phyloP scores from a whole-genome alignment of 495 filamentous ascomycete species.

The Podospora conica region DNA sequence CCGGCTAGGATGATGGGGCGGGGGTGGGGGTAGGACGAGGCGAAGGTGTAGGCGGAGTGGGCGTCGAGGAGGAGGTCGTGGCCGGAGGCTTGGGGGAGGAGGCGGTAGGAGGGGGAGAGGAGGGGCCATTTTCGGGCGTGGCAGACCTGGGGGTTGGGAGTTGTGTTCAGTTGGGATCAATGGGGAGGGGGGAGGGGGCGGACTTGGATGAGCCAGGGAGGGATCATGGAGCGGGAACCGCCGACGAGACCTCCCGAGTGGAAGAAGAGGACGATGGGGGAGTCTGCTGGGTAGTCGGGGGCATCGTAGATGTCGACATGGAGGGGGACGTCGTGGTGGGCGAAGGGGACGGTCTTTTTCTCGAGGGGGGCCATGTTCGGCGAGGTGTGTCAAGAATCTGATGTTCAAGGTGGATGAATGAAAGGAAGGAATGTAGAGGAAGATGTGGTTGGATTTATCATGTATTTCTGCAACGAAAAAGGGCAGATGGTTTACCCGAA shows the following conservation, averaged over 20 bases:
- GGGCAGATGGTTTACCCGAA: neutral
- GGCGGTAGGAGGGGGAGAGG: constrained; percentile 20
- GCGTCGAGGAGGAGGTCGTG: constrained; percentile 16
- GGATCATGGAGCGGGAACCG: constrained; percentile 14
- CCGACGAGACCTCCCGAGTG: constrained; percentile 20
- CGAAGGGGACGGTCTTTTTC: constrained; percentile 8
- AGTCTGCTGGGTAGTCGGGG: constrained; percentile 5
- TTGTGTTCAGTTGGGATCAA: constrained; percentile 19
- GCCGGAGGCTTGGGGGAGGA: constrained; percentile 17
- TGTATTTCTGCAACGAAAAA: neutral
- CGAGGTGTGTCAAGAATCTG: neutral
- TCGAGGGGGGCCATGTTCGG: neutral
- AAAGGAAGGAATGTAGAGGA: too few relatives aligned
- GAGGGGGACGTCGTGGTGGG: constrained; percentile 17
- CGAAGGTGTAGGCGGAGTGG: constrained; percentile 18
- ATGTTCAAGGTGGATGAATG: neutral
- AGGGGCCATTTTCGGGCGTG: constrained; percentile 20
- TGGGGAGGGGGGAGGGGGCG: neutral
- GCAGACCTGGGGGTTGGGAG: constrained; percentile 14
- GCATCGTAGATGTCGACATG: constrained; percentile 21
- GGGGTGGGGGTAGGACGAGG: neutral
- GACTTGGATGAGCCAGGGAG: constrained; percentile 23
- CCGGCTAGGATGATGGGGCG: constrained; percentile 16
- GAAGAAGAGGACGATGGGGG: constrained; percentile 22
- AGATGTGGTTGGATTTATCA: too few relatives aligned